Conservation (phyloP, 345 rosid species). For the Moricandia moricandioides region DNA sequence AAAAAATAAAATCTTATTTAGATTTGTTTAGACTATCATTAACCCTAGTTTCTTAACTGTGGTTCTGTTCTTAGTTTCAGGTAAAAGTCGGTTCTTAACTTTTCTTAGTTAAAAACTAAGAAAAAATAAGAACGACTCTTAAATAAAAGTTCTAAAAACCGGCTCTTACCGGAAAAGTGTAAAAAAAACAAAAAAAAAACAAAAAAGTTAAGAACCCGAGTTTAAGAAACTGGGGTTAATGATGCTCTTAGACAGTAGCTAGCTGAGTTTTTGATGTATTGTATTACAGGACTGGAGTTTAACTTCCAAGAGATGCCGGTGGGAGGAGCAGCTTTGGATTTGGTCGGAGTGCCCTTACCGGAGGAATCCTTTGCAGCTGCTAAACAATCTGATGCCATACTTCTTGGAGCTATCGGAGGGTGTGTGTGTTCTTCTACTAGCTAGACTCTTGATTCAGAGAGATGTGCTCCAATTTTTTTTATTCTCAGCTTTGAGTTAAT, state of each 20-base stretch:
- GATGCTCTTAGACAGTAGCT: background rate
- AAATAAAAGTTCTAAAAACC: too few species aligned
- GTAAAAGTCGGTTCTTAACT: too few species aligned
- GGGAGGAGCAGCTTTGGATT: conserved; percentile 92
- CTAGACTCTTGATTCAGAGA: background rate
- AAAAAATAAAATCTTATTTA: too few species aligned
- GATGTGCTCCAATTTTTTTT: background rate
- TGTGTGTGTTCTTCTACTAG: background rate
- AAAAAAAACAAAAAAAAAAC: too few species aligned
- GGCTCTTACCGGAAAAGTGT: too few species aligned
- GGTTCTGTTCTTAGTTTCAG: too few species aligned
- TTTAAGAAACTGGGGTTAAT: too few species aligned
- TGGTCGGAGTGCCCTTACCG: conserved; percentile 84
- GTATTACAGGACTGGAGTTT: conserved; percentile 60
- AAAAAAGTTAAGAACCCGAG: too few species aligned
- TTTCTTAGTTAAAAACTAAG: too few species aligned
- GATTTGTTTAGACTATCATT: too few species aligned
- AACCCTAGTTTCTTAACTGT: too few species aligned
- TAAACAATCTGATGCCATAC: conserved; percentile 70
- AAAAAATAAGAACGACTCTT: too few species aligned
- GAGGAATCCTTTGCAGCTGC: conserved; percentile 78
- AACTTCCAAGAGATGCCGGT: conserved; percentile 81
- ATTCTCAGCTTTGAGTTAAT: background rate
- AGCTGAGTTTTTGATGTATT: background rate
- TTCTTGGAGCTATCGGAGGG: conserved; percentile 98